Percentiles rank a stretch among this genome's conserved stretches.
Conservation (phyloP, 2,329 filamentous ascomycete genomes). For the Metarhizium anisopliae region DNA sequence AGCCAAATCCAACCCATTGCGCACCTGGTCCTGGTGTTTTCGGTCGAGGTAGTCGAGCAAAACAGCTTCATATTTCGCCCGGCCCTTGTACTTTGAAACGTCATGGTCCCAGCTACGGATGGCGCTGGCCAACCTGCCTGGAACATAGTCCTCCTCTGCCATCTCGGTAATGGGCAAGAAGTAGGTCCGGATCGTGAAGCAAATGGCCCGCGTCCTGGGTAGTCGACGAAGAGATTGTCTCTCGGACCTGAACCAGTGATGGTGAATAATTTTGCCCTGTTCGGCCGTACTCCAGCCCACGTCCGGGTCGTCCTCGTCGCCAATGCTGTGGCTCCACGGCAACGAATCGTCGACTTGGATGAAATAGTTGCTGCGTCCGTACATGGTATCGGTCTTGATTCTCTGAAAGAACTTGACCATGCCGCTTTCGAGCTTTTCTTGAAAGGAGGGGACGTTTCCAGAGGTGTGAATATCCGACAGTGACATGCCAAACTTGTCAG, state of each 20-base stretch:
- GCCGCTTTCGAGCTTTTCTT: slow-evolving; percentile 62
- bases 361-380: slow-evolving; percentile 72
- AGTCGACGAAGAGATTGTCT: slow-evolving; percentile 59
- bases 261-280: slow-evolving; percentile 61
- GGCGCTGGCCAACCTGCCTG: slow-evolving; percentile 67
- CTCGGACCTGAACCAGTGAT: slow-evolving; percentile 73
- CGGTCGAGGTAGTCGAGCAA: slow-evolving; percentile 67
- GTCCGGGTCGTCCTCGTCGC: slow-evolving; percentile 54
- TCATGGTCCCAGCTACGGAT: slow-evolving; percentile 74
- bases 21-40: slow-evolving; percentile 66
- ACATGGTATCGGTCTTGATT: slow-evolving; percentile 56
- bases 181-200: slow-evolving; percentile 75
- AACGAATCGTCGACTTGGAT: slow-evolving; percentile 75
- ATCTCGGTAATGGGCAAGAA: slow-evolving; percentile 64
- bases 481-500: slow-evolving; percentile 74
- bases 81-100: slow-evolving; percentile 70
- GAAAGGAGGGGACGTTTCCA: slow-evolving; percentile 66
- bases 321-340: slow-evolving; percentile 69
- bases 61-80: slow-evolving; percentile 63
- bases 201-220: slow-evolving; percentile 46
- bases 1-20: slow-evolving; percentile 52
- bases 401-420: slow-evolving; percentile 77
- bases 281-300: slow-evolving; percentile 69
- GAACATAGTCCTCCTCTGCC: slow-evolving; percentile 64
- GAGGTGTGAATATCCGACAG: slow-evolving; percentile 72